Conservation (phyloP, 2,329 filamentous ascomycete genomes). For the Colletotrichum gigasporum region DNA sequence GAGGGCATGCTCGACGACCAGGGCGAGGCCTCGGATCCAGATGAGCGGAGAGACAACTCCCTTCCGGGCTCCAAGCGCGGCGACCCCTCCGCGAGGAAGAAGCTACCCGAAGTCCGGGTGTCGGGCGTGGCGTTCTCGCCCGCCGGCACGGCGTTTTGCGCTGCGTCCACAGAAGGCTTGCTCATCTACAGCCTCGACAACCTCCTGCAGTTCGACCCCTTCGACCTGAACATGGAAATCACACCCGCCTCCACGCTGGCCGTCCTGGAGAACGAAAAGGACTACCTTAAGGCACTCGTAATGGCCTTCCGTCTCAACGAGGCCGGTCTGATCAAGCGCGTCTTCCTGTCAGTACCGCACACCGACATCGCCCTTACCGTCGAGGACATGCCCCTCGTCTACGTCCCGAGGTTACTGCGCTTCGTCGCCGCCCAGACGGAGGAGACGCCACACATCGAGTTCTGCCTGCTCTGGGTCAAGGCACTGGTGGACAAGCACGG, state of each 20-base stretch:
- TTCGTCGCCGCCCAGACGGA: slow-evolving; percentile 91
- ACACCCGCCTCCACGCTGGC: slow-evolving; percentile 86
- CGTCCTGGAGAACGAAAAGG: slow-evolving; percentile 72
- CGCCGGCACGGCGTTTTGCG: slow-evolving; percentile 90
- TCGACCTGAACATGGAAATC: slow-evolving; percentile 93
- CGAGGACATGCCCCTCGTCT: slow-evolving; percentile 81
- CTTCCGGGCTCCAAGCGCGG: slow-evolving; percentile 89
- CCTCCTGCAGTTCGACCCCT: slow-evolving; percentile 88
- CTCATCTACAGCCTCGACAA: slow-evolving; percentile 93
- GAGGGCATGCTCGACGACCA: slow-evolving; percentile 85
- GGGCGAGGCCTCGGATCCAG: slow-evolving; percentile 88
- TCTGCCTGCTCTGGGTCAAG: slow-evolving; percentile 93
- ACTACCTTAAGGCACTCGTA: slow-evolving; percentile 90
- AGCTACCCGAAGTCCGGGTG: slow-evolving; percentile 84
- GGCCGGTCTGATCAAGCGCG: slow-evolving; percentile 79
- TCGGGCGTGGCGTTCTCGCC: slow-evolving; percentile 88
- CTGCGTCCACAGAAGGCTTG: slow-evolving; percentile 92
- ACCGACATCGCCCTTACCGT: slow-evolving; percentile 81
- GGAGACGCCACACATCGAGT: slow-evolving; percentile 91
- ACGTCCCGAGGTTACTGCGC: slow-evolving; percentile 84
- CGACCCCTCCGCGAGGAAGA: slow-evolving; percentile 82
- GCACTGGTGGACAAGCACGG: slow-evolving; percentile 84
- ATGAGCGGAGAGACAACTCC: slow-evolving; percentile 81
- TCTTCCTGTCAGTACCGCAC: slow-evolving; percentile 85
- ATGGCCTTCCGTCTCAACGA: slow-evolving; percentile 99